Evolutionary conservation across 306 rosid genomes (phyloP), one percentile per base, ranked within the genome.

Genomic region (Sicyos baderoa): DNA sequence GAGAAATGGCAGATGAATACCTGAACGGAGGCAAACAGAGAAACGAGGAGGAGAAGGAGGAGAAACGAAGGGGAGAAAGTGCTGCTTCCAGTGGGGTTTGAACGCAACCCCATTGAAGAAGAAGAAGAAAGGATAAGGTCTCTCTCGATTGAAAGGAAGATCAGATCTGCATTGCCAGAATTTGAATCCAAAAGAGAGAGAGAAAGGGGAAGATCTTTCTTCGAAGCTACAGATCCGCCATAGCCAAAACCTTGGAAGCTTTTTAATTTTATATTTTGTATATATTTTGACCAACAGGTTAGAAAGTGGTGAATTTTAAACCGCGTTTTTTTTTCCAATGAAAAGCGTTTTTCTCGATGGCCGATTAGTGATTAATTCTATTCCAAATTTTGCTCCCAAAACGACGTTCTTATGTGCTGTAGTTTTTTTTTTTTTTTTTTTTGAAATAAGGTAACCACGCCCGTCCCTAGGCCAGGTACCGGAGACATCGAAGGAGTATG

Each of bases 11-110:
- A 72, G 56, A 65, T 72, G 65, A 76, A 79, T 81, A 68, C 85
- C 79, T 58, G 78, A 74, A 9, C 3, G n/a, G 48, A 66, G 76
- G 76, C 70, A 58, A 82, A 81, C 16, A 53, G 22, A 42, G 64
- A 17, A 12, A 9, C 12, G 23, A 49, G 21, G 62, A 52, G 50
- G 2, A 55, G 42, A 14, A 64, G 25, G 44, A 60, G 56, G 25
- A 66, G 17, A 40, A 73, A 58, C 23, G 40, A 15, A 17, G 74
- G 44, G 60, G 77, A 59, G 72, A 49, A 22, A 27, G 60, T 6
- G 25, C 10, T 16, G n/a, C n/a, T 72, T 27, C 69, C 23, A 22
- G 42, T 21, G 59, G 76, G 58, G 21, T 64, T 67, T 75, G 74
- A 59, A 17, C 23, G 58, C 56, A 69, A 75, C 49, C 73, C 74